These are phyloP conservation scores for Fusarium sp. DNA, from an alignment of 2,329 filamentous ascomycete species.

Conservation along the genomic window DNA sequence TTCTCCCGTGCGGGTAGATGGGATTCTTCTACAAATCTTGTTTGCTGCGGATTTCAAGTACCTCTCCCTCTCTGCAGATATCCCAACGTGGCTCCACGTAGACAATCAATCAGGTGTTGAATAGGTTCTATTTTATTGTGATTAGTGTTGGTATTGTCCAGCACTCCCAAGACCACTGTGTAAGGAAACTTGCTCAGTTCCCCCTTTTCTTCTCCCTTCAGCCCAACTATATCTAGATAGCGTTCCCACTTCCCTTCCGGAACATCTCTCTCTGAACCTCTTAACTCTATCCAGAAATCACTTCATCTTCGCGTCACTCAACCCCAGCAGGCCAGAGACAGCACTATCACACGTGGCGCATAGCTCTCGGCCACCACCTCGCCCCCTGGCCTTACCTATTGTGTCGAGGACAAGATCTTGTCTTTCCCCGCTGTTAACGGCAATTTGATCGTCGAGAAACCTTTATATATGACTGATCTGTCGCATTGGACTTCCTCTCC, in stretches of 20 bases:
- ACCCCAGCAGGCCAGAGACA: constrained; percentile 9
- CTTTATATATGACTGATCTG: constrained; percentile 23
- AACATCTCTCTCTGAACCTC: not conserved
- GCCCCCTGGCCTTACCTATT: constrained; percentile 27
- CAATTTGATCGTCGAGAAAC: constrained; percentile 3
- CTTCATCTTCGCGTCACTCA: constrained; percentile 5
- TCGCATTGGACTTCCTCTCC: not conserved
- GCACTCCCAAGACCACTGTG: not conserved
- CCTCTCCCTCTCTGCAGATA: not conserved
- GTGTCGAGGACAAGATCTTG: constrained; percentile 24
- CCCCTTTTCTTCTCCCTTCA: constrained; percentile 6
- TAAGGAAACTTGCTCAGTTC: not conserved
- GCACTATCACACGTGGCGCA: constrained; percentile 29
- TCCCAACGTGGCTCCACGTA: constrained; percentile 4
- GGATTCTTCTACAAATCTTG: constrained; percentile 17
- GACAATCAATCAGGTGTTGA: constrained; percentile 27
- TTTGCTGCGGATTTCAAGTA: constrained; percentile 14
- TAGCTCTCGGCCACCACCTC: constrained; percentile 29
- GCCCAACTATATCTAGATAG: constrained; percentile 26
- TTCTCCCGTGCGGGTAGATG: constrained; percentile 17
- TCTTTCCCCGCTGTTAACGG: constrained; percentile 20
- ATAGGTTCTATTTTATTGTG: constrained; percentile 1
- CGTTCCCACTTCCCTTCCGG: not conserved
- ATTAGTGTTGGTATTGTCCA: constrained; percentile 17
- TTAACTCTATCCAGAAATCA: constrained; percentile 13